phyloP scores from a whole-genome alignment of 768 basidiomycete species.

The Termitomyces sp. region DNA sequence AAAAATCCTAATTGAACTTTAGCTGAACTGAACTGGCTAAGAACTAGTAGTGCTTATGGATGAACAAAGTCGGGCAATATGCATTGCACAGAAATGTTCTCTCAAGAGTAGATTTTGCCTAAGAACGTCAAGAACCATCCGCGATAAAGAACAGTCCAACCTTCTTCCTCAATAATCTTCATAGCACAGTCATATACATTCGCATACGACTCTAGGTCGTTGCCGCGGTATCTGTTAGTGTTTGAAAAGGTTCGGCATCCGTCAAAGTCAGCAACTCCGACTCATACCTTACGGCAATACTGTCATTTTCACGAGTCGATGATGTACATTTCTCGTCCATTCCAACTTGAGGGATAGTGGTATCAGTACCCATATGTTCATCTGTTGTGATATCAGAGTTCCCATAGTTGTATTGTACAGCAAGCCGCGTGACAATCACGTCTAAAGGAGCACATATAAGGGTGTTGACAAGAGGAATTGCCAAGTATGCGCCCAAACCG shows the following conservation, averaged over 20 bases:
- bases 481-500: not conserved
- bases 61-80: no score
- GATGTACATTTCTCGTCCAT: not conserved
- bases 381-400: not conserved
- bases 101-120: constrained; percentile 3
- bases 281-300: constrained; percentile 11
- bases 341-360: not conserved
- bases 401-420: constrained; percentile 15
- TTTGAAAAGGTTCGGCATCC: not conserved
- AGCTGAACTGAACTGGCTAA: no score
- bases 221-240: constrained; percentile 19
- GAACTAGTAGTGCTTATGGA: not conserved
- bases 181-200: constrained; percentile 23
- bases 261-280: not conserved
- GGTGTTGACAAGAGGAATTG: constrained; percentile 11
- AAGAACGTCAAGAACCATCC: constrained; percentile 27
- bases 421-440: constrained; percentile 19
- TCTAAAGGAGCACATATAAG: constrained; percentile 19
- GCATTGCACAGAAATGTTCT: no score
- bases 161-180: constrained; percentile 30
- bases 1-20: no score
- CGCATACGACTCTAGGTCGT: constrained; percentile 21
- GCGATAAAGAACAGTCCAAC: constrained; percentile 25
- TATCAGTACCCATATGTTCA: not conserved
- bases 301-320: not conserved